These are phyloP conservation scores for Penicillium goetzii DNA, from an alignment of 495 filamentous ascomycete species.

Conservation along the genomic window DNA sequence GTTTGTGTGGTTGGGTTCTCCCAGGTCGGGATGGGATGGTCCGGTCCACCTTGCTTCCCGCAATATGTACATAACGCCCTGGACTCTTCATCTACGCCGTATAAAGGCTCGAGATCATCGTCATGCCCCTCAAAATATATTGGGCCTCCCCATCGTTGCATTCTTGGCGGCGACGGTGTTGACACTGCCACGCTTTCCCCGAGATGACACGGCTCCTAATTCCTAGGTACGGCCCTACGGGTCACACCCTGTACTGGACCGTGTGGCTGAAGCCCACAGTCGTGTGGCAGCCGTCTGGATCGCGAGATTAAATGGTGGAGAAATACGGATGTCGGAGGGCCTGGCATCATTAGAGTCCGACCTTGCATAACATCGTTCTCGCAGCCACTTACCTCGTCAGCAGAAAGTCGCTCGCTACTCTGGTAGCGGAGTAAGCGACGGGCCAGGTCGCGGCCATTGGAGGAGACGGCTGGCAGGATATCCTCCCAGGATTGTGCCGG, in stretches of 20 bases:
- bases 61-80: background rate
- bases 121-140: background rate
- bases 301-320: constrained; percentile 27
- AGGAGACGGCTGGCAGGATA: constrained; percentile 53
- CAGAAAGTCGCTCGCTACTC: constrained; percentile 53
- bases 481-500: constrained; percentile 56
- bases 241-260: background rate
- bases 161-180: constrained; percentile 1
- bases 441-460: constrained; percentile 58
- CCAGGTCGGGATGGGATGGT: background rate
- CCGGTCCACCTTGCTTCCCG: background rate
- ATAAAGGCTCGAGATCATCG: background rate
- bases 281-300: background rate
- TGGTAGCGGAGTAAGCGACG: constrained; percentile 60
- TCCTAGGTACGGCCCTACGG: constrained; percentile 6
- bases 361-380: background rate
- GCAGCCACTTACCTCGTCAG: constrained; percentile 48
- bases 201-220: constrained; percentile 1
- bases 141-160: constrained; percentile 1
- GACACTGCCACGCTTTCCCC: background rate
- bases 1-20: background rate
- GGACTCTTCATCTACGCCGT: background rate
- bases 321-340: constrained; percentile 47
- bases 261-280: constrained; percentile 8
- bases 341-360: constrained; percentile 32